These are phyloP conservation scores for Paspalum notatum DNA, from an alignment of 176 grass and related monocot genomes.

Conservation along the genomic window DNA sequence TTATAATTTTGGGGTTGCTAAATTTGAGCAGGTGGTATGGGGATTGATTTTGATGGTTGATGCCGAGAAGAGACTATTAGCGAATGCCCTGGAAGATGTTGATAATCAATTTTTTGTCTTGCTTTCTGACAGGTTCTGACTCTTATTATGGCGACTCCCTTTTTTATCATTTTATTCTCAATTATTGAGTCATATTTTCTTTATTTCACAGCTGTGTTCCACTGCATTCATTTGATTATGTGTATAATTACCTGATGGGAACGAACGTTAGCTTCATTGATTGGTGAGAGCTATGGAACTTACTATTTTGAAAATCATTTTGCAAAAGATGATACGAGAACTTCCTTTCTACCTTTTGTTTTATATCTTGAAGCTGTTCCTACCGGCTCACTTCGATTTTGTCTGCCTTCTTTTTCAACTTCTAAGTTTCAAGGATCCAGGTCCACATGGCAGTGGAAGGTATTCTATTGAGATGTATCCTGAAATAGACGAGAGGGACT, in stretches of 20 bases:
- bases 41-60: constrained; percentile 98
- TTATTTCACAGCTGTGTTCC: constrained; percentile 84
- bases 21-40: constrained; percentile 83
- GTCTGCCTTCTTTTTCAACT: constrained; percentile 44
- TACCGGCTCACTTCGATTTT: constrained; percentile 33
- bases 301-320: constrained; percentile 38
- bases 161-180: constrained; percentile 41
- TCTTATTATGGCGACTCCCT: constrained; percentile 31
- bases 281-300: constrained; percentile 63
- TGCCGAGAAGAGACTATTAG: constrained; percentile 92
- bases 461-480: constrained; percentile 81
- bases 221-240: constrained; percentile 91
- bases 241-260: constrained; percentile 96
- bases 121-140: constrained; percentile 87
- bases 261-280: constrained; percentile 87
- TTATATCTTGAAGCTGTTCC: constrained; percentile 14
- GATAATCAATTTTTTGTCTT: constrained; percentile 96
- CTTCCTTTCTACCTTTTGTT: not conserved
- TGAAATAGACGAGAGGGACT: constrained; percentile 79
- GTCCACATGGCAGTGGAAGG: constrained; percentile 94
- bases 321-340: constrained; percentile 2
- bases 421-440: constrained; percentile 90
- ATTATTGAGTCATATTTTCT: constrained; percentile 43
- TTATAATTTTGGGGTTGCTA: not conserved
- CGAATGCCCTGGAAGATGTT: constrained; percentile 77